Evolutionary conservation across 441 rosid species (phyloP), one percentile per base, ranked within the genome.

Genomic region (Euphorbia neoarborescens): DNA sequence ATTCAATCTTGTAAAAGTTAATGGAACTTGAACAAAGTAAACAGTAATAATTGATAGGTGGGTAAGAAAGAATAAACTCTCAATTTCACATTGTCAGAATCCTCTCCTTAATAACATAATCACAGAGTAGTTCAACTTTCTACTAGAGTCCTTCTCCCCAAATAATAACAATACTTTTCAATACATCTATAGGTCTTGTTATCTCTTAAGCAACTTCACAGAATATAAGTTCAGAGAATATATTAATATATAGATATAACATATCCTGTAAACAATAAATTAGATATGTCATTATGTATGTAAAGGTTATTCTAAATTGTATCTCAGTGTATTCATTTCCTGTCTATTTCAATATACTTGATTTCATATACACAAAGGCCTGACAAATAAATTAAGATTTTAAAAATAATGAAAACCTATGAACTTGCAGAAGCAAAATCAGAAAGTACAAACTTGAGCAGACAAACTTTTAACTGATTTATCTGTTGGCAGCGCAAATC

Each of bases 401-500:
- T 13, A 25, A 15, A n/a, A 12, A 37, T 51, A n/a, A 11, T 4
- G 6, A 46, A 11, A 50, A 19, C 8, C 62, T 6, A 46, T 46
- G 22, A 58, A 66, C 50, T 5, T 54, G 22, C n/a, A 51, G 27
- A 44, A 51, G 75, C 69, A 15, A 63, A 54, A 17, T 12, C 50
- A 70, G 27, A 58, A 13, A 56, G 62, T 37, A 34, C 35, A 65
- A 3, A 68, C 25, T 14, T 25, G 58, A 28, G 53, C 22, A 54
- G 34, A 42, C n/a, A n/a, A n/a, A n/a, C n/a, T n/a, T n/a, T 40
- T 56, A 51, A 28, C 64, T 75, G 13, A 58, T 64, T 72, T n/a
- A 17, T 74, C 32, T 66, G 28, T 12, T 72, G 51, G 4, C 81
- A 85, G 88, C 72, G 72, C 65, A 11, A 75, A 71, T 64, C 75